phyloP scores from a whole-genome alignment of 352 stramenopile genomes.

The Phytophthora meadii region DNA sequence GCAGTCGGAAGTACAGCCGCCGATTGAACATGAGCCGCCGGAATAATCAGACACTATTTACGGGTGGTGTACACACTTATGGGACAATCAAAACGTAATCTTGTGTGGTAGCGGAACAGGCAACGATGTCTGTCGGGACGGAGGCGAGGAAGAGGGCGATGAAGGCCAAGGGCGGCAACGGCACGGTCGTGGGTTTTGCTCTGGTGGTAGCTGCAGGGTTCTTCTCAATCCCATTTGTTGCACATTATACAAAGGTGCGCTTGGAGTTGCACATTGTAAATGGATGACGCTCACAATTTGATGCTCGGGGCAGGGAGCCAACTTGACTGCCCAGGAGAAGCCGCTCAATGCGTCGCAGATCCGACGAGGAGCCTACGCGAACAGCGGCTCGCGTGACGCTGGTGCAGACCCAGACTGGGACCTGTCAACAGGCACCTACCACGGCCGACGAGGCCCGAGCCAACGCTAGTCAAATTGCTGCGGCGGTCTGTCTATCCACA shows the following conservation, averaged over 20 bases:
- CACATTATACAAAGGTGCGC: conserved; percentile 71
- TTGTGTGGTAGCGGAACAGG: too few relatives aligned
- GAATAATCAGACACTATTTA: conserved; percentile 5
- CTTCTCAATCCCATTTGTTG: conserved; percentile 78
- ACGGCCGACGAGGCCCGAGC: conserved; percentile 48
- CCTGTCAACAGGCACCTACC: conserved; percentile 70
- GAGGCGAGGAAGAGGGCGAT: conserved; percentile 33
- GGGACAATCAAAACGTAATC: conserved; percentile 6
- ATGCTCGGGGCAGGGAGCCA: conserved; percentile 49
- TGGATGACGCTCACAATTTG: conserved; percentile 2
- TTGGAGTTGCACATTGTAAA: background rate
- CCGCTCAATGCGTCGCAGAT: conserved; percentile 77
- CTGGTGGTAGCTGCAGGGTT: conserved; percentile 61
- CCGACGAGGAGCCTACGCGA: conserved; percentile 82
- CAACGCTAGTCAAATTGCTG: conserved; percentile 15
- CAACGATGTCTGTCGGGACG: conserved; percentile 10
- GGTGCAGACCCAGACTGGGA: conserved; percentile 88
- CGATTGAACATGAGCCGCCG: conserved; percentile 1
- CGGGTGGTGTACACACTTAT: conserved; percentile 1
- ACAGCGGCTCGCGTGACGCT: conserved; percentile 79
- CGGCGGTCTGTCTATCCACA: background rate
- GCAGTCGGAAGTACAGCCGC: background rate
- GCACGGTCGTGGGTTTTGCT: conserved; percentile 50
- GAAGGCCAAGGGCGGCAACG: conserved; percentile 46
- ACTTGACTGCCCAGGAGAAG: conserved; percentile 65